Conservation (phyloP, 352 stramenopile genomes). For the Pythium vanterpoolii region DNA sequence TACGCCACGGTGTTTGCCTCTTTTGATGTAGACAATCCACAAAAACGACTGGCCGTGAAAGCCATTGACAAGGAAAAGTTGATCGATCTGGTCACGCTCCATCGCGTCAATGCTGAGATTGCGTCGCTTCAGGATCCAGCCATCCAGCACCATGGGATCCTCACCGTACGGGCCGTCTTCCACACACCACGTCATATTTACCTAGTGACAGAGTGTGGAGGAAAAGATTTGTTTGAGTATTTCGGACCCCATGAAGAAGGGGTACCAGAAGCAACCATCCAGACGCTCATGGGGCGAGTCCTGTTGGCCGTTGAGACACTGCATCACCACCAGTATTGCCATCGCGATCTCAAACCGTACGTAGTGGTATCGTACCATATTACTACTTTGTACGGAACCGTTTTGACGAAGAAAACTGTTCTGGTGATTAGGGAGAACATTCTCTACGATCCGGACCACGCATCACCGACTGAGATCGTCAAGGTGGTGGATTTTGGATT, state of each 20-base stretch:
- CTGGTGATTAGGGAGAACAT: slow-evolving; percentile 56
- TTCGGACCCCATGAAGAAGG: slow-evolving; percentile 53
- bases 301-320: slow-evolving; percentile 50
- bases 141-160: slow-evolving; percentile 60
- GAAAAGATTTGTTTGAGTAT: slow-evolving; percentile 83
- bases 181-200: slow-evolving; percentile 80
- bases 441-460: slow-evolving; percentile 38
- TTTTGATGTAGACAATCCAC: slow-evolving; percentile 14
- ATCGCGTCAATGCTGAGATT: slow-evolving; percentile 82
- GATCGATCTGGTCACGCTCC: slow-evolving; percentile 57
- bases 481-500: slow-evolving; percentile 86
- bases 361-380: slow-evolving; percentile 2
- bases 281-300: slow-evolving; percentile 40
- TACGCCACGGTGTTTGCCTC: slow-evolving; percentile 77
- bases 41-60: slow-evolving; percentile 62
- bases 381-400: not conserved
- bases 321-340: slow-evolving; percentile 68
- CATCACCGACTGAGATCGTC: slow-evolving; percentile 28
- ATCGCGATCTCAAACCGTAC: slow-evolving; percentile 77
- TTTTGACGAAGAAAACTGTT: too few species aligned
- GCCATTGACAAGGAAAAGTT: slow-evolving; percentile 86
- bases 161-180: slow-evolving; percentile 70
- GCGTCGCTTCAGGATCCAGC: slow-evolving; percentile 55
- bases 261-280: slow-evolving; percentile 40
- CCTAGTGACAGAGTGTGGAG: slow-evolving; percentile 76